phyloP scores from a whole-genome alignment of 306 rosid genomes.

The Betula pendula region DNA sequence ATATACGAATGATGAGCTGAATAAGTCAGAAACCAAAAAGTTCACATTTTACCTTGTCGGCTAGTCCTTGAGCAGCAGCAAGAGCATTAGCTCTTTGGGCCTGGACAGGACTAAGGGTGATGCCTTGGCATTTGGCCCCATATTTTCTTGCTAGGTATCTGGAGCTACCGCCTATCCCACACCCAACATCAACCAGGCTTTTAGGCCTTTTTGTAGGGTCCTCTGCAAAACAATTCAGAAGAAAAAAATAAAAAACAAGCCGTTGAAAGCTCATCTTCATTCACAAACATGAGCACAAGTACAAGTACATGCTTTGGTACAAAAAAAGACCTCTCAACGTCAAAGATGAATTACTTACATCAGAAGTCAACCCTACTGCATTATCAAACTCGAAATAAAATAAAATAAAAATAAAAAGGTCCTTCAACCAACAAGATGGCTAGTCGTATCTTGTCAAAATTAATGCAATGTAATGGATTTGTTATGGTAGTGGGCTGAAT shows the following conservation, averaged over 20 bases:
- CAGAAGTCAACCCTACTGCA: neutral
- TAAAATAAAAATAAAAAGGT: neutral
- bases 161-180: constrained; percentile 97
- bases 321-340: neutral
- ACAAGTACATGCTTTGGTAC: neutral
- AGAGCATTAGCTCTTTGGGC: constrained; percentile 83
- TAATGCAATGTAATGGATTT: too few species aligned
- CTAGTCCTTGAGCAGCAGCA: constrained; percentile 63
- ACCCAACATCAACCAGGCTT: constrained; percentile 80
- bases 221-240: constrained; percentile 14
- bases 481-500: too few species aligned
- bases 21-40: neutral
- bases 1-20: neutral
- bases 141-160: constrained; percentile 67
- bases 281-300: neutral
- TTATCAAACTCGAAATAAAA: neutral
- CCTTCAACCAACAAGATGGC: neutral
- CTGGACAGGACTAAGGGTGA: constrained; percentile 87
- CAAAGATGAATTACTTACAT: neutral
- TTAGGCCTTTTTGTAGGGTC: constrained; percentile 34
- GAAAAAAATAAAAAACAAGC: too few species aligned
- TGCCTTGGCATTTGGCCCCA: constrained; percentile 65
- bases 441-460: too few species aligned
- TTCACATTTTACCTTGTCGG: constrained; percentile 44
- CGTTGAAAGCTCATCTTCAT: neutral